Evolutionary conservation across 768 basidiomycete species (phyloP).

Genomic region (Myochromella boudieri): DNA sequence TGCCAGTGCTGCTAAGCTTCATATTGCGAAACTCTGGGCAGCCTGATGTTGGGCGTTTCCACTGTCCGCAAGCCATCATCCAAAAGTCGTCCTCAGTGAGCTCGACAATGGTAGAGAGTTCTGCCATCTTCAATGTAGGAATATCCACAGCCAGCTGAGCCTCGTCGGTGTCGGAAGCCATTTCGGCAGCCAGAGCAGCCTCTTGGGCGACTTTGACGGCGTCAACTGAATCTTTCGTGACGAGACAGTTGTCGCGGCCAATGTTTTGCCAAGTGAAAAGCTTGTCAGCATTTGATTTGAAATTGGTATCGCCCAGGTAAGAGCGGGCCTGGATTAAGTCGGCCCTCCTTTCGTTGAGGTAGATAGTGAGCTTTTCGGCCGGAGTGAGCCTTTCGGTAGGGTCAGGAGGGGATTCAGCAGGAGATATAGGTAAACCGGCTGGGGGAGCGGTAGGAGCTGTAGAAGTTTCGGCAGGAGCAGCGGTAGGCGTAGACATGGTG

Average conservation of each 20-base stretch:
- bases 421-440: too few relatives aligned
- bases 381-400: neutral
- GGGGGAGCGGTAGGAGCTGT: too few relatives aligned
- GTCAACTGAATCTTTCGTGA: neutral
- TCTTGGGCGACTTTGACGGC: neutral
- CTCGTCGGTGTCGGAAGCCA: too few relatives aligned
- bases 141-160: too few relatives aligned
- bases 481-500: neutral
- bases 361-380: slow-evolving; percentile 6
- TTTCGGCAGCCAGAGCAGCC: neutral
- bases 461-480: too few relatives aligned
- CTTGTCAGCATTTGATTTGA: neutral
- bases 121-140: neutral
- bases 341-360: neutral
- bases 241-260: neutral
- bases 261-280: neutral
- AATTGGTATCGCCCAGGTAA: neutral
- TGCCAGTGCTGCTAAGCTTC: slow-evolving; percentile 4
- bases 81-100: slow-evolving; percentile 7
- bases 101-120: neutral
- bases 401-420: too few relatives aligned
- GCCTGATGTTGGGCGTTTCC: neutral
- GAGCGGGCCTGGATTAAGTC: neutral
- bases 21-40: neutral
- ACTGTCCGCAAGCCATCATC: slow-evolving; percentile 1